Conservation (phyloP, 2,329 filamentous ascomycete species). For the Parafenestella ontariensis region DNA sequence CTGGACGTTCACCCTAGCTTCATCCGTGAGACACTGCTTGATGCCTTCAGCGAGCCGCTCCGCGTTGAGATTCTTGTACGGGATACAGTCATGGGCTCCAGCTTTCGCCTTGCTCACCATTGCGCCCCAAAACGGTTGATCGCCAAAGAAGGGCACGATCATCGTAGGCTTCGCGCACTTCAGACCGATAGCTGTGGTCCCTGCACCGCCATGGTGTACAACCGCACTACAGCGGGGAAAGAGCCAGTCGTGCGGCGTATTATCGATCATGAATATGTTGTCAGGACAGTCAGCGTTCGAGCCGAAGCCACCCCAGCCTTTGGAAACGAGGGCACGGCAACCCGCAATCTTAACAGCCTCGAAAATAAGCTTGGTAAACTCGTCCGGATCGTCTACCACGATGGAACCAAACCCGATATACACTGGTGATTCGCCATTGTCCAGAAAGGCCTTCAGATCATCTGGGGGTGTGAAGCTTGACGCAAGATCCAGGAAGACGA, state of each 20-base stretch:
- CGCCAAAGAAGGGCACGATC: slow-evolving; percentile 81
- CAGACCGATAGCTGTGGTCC: slow-evolving; percentile 76
- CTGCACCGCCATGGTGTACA: slow-evolving; percentile 79
- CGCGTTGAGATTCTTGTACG: slow-evolving; percentile 70
- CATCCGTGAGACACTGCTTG: slow-evolving; percentile 68
- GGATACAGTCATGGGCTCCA: slow-evolving; percentile 68
- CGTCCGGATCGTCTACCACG: slow-evolving; percentile 74
- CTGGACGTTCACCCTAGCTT: slow-evolving; percentile 64
- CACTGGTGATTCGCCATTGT: slow-evolving; percentile 61
- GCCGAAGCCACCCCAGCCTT: slow-evolving; percentile 78
- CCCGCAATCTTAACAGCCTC: slow-evolving; percentile 70
- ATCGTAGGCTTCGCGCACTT: slow-evolving; percentile 76
- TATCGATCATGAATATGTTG: slow-evolving; percentile 74
- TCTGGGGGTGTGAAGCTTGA: slow-evolving; percentile 66
- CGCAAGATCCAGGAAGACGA: slow-evolving; percentile 77
- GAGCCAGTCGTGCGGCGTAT: slow-evolving; percentile 79
- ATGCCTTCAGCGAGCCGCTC: slow-evolving; percentile 75
- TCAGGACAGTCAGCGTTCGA: slow-evolving; percentile 59
- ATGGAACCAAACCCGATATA: slow-evolving; percentile 82
- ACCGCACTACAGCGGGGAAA: slow-evolving; percentile 72
- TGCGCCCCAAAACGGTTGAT: slow-evolving; percentile 79
- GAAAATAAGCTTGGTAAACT: slow-evolving; percentile 74
- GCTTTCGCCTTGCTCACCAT: slow-evolving; percentile 71
- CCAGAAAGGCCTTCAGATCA: slow-evolving; percentile 54
- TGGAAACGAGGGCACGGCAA: slow-evolving; percentile 74